Evolutionary conservation across 345 rosid species (phyloP), one percentile per base, ranked within the genome.

Genomic region (Hypericum androsaemum): DNA sequence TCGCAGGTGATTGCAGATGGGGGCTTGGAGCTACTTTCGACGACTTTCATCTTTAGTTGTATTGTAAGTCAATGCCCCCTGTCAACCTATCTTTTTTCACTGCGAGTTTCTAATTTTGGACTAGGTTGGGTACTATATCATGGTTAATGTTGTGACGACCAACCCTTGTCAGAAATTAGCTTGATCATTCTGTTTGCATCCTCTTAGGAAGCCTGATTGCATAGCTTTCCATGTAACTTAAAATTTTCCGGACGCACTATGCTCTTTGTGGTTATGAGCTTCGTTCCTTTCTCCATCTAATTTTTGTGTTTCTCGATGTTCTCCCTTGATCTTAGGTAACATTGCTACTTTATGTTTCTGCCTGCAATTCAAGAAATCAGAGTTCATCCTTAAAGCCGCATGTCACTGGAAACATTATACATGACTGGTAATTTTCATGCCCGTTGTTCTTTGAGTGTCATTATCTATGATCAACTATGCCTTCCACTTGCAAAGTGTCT

Each of bases 1-100:
- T n/a, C n/a, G 69, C 71, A 84, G 98, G 80, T 74, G 59, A 81
- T 81, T 65, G 68, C 96, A 8, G 94, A 83, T 58, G 78, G 83
- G 74, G 96, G 96, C 51, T 71, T 84, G 50, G 83, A 83, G 84
- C 73, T 92, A 47, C 82, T 92, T 45, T 82, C 98, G 0, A 63
- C 94, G 48, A 77, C 95, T 45, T 77, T 80, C 56, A 58, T 83
- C 12, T 75, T 87, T 69, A 75, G 96, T 73, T 43, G 75, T 67
- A 66, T 88, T 62, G 98, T 73, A 71, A 83, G 92, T 77, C n/a
- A n/a, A n/a, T n/a, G n/a, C n/a, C n/a, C 50, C 46, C 63, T 22
- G 15, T 49, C 28, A 8, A 41, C 1, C 32, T 4, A 22, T 22
- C 32, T 22, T 22, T 22, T 22, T 22, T 22, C 32, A 22, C 32